Conservation (phyloP, 2,329 filamentous ascomycete species). For the Fusarium incarnatum region DNA sequence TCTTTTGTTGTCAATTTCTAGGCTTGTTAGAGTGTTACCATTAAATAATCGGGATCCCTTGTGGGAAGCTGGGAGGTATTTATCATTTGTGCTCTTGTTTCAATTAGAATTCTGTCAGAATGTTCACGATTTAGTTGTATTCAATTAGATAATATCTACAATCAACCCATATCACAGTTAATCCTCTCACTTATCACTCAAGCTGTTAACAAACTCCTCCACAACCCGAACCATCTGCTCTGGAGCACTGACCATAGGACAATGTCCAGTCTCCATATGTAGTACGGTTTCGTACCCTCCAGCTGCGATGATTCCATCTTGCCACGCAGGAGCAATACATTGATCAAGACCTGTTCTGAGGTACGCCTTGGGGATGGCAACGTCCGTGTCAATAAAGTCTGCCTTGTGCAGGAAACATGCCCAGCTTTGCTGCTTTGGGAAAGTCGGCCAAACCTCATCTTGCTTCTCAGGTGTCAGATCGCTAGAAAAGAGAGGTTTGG, state of each 20-base stretch:
- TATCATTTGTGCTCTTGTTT: no score
- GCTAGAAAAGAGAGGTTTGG: background rate
- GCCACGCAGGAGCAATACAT: background rate
- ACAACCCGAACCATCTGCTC: background rate
- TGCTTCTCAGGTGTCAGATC: background rate
- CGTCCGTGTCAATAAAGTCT: background rate
- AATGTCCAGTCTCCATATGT: background rate
- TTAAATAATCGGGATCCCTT: no score
- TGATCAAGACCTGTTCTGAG: background rate
- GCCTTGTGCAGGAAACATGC: background rate
- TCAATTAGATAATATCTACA: background rate
- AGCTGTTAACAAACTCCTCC: background rate
- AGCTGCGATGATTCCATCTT: background rate
- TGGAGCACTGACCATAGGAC: background rate
- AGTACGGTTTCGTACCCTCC: background rate
- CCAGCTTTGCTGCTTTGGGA: constrained; percentile 7
- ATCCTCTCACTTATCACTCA: background rate
- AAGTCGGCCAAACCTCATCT: background rate
- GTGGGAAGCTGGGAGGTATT: no score
- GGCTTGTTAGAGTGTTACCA: no score
- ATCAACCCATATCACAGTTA: background rate
- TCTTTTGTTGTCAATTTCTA: background rate
- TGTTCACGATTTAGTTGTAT: no score
- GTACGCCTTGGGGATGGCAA: background rate
- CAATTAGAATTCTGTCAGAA: no score